Conservation (phyloP, 768 basidiomycete genomes). For the Lyophyllum atratum region DNA sequence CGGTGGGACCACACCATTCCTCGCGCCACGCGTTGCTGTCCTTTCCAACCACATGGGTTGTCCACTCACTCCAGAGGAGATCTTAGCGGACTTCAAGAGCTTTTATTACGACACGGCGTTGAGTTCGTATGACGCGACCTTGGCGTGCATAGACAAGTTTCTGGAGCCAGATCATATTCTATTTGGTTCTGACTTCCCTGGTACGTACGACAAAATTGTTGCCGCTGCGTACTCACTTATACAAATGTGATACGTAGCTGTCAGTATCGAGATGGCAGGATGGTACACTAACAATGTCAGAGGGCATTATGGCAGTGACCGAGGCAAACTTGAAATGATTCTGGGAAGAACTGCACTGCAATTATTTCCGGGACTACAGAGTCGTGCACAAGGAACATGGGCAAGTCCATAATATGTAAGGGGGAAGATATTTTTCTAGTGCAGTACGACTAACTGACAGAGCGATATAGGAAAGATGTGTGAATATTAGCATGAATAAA, state of each 20-base stretch:
- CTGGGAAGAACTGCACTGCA: constrained; percentile 50
- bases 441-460: too few species aligned
- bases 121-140: constrained; percentile 53
- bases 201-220: constrained; percentile 33
- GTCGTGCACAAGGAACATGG: background rate
- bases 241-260: constrained; percentile 42
- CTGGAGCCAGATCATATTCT: constrained; percentile 53
- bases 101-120: constrained; percentile 81
- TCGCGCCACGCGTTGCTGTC: constrained; percentile 70
- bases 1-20: constrained; percentile 67
- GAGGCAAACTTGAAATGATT: constrained; percentile 42
- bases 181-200: constrained; percentile 80
- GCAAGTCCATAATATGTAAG: background rate
- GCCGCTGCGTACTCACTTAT: background rate
- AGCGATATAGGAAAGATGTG: background rate
- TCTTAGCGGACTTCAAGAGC: constrained; percentile 64
- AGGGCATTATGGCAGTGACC: constrained; percentile 44
- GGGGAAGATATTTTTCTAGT: background rate
- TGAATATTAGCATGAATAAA: background rate
- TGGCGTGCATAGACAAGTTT: constrained; percentile 53
- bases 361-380: constrained; percentile 45
- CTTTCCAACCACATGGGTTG: constrained; percentile 75
- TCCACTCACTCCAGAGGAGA: constrained; percentile 59
- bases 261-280: constrained; percentile 49
- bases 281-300: constrained; percentile 66